Base-by-base conservation (phyloP, 129 eudicot genomes). In the Flaveria linearis region DNA sequence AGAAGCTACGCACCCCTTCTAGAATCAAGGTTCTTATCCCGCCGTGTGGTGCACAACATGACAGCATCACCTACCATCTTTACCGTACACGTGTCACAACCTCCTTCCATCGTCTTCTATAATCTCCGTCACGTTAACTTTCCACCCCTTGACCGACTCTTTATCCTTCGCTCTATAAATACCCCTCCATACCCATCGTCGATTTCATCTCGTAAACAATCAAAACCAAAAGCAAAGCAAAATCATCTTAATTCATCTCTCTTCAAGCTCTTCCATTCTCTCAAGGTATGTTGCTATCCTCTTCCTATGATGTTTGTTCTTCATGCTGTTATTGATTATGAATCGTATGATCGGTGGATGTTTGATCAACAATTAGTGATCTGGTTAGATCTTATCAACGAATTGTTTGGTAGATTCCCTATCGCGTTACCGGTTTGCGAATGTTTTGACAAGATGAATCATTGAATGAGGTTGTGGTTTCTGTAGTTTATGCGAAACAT, bases 21-120 rank as follows among this genome's bases (percentile, higher is more conserved):
- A 60, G 60, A 74, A 1, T 17, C 50, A 55, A 22, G 46, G 61
- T 3, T 18, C 41, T 18, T 6, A 2, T 9, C 56, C 28, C 55
- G 50, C 66, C 81, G 75, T 77, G 75, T 70, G 81, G 75, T 77
- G 58, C 47, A 69, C 49, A 77, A 4, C 68, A 39, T 51, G 55
- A 13, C 80, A 66, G 18, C 60, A 13, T 3, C 14, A 45, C 47
- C 43, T 16, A 22, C 2, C 22, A 41, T 36, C 68, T 66, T 53
- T 12, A 42, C 69, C 81, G 76, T 68, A 69, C 76, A 77, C 76
- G 60, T 56, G 76, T 77, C 61, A 26, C 23, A 13, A 14, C 12
- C 1, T 13, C 56, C 15, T 43, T 46, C 30, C 71, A 23, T 8
- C 5, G 50, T 43, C 33, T 14, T 9, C 28, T 16, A 28, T 11